Evolutionary conservation across 768 basidiomycete genomes (phyloP), one percentile per base, ranked within the genome.

Genomic region (Pluteus cervinus): DNA sequence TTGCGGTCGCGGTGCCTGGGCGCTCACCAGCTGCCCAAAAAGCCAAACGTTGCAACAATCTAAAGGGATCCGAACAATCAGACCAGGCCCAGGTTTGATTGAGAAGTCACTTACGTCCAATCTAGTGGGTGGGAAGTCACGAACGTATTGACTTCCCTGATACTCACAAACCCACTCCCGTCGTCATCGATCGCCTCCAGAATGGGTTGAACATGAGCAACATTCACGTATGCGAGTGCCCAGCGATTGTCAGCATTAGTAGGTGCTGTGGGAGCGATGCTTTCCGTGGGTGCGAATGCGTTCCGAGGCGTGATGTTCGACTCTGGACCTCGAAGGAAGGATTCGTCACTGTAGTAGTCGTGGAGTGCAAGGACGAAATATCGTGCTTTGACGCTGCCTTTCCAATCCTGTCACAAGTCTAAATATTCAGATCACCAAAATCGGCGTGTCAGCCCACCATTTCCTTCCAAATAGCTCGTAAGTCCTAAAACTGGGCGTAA

Each of bases 381-480:
- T n/a, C n/a, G n/a, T n/a, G n/a, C n/a, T n/a, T n/a, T n/a, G n/a
- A n/a, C n/a, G n/a, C n/a, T n/a, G n/a, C n/a, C n/a, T n/a, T n/a
- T n/a, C n/a, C n/a, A n/a, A n/a, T n/a, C n/a, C n/a, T n/a, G n/a
- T n/a, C n/a, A n/a, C n/a, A n/a, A n/a, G n/a, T n/a, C n/a, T n/a
- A n/a, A n/a, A n/a, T n/a, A n/a, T n/a, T n/a, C n/a, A n/a, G n/a
- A n/a, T n/a, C n/a, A n/a, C n/a, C n/a, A n/a, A n/a, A n/a, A n/a
- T n/a, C n/a, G n/a, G n/a, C n/a, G n/a, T n/a, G n/a, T n/a, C n/a
- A n/a, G n/a, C n/a, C 68, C 20, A 52, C 65, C 58, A 63, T 65
- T 10, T 63, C 57, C 44, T 59, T 61, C 67, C 67, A 69, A 2
- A 69, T 49, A 5, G 46, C 42, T 28, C 54, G 55, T 14, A 69